A percentile compares a stretch with the other conserved stretches of the same genome.
Evolutionary conservation across 2,329 filamentous ascomycete species (phyloP).

Genomic region (Microcyclosporella mali): DNA sequence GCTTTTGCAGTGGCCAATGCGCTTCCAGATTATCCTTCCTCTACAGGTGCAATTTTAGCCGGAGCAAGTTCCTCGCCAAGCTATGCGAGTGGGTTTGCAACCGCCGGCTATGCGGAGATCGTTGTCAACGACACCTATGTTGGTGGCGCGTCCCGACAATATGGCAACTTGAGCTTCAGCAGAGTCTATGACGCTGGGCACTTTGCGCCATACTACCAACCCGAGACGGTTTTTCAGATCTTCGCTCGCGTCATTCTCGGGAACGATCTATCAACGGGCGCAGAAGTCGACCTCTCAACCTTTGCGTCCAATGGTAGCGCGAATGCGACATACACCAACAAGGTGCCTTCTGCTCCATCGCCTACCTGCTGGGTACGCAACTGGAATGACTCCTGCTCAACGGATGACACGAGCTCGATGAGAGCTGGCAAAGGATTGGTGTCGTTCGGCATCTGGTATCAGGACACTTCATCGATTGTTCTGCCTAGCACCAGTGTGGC

Average conservation of each 20-base stretch:
- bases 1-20: conserved; percentile 18
- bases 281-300: conserved; percentile 39
- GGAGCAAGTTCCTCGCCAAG: conserved; percentile 15
- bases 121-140: conserved; percentile 61
- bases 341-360: conserved; percentile 34
- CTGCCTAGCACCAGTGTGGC: conserved; percentile 30
- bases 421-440: conserved; percentile 48
- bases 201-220: conserved; percentile 47
- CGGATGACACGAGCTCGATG: conserved; percentile 46
- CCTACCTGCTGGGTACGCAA: conserved; percentile 57
- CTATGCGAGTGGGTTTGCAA: conserved; percentile 53
- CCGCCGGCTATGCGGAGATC: conserved; percentile 67
- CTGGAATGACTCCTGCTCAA: conserved; percentile 47
- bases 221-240: conserved; percentile 48
- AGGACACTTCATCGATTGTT: conserved; percentile 33
- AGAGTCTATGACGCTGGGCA: conserved; percentile 50
- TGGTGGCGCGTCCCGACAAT: conserved; percentile 68
- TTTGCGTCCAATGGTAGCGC: conserved; percentile 49
- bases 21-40: conserved; percentile 14
- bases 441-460: conserved; percentile 54
- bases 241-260: conserved; percentile 49
- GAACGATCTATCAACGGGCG: conserved; percentile 45
- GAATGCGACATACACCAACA: conserved; percentile 53
- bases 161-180: conserved; percentile 57
- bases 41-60: conserved; percentile 8